Evolutionary conservation across 2,329 filamentous ascomycete genomes (phyloP), one percentile per base, ranked within the genome.

Genomic region (Calycina marina): DNA sequence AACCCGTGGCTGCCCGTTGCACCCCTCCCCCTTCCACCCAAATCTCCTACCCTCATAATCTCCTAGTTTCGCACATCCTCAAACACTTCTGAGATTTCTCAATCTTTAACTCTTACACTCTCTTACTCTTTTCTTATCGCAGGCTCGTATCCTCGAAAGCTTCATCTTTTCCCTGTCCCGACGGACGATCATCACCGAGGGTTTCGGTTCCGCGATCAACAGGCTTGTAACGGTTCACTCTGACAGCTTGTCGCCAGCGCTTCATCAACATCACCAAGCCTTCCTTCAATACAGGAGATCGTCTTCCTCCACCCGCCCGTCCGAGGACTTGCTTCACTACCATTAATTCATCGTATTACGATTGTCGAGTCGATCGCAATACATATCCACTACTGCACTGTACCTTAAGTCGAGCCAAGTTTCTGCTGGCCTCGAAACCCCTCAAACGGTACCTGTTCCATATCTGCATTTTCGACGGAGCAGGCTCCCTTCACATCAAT

Each of bases 111-210:
- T 11, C 18, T 10, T 47, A 41, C 41, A 47, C 45, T 42, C 47
- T 48, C 46, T 48, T n/a, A n/a, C n/a, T n/a, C n/a, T 45, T 50
- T 48, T 50, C 47, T 48, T 48, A 46, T 50, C 47, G 47, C 47
- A 48, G 47, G 46, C 39, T 38, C 46, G 47, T 29, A 29, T n/a
- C 27, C 12, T 29, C 27, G 27, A 29, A 29, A 29, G 27, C 27
- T 29, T 29, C 27, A 29, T 17, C 27, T n/a, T 29, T 15, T 5
- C 18, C 13, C 27, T 15, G 16, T 25, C 29, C 36, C 29, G n/a
- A 10, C 31, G 37, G 28, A n/a, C 36, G 25, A 30, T 35, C 30
- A 34, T 34, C 41, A 35, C 34, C 32, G 38, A 31, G 32, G 34
- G 32, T 13, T 8, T n/a, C 14, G 9, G 14, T 14, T 14, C 30